These are phyloP conservation scores for Penicillium griseofulvum DNA, from an alignment of 2,329 filamentous ascomycete species.

Conservation along the genomic window DNA sequence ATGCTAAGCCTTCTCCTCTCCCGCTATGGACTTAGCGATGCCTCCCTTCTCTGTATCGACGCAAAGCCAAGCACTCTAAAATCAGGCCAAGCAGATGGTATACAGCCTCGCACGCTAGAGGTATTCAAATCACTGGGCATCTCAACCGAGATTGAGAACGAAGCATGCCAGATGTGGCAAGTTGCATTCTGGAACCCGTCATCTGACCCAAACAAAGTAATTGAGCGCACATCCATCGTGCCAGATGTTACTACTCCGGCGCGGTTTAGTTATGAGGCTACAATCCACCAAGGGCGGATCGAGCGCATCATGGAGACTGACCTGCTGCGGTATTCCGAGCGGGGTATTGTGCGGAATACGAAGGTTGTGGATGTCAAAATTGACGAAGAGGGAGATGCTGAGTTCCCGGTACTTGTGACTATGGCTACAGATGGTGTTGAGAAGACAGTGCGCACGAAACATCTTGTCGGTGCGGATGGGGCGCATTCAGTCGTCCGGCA, in stretches of 20 bases:
- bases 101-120: conserved; percentile 45
- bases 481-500: conserved; percentile 66
- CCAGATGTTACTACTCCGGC: conserved; percentile 60
- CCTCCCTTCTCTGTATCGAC: conserved; percentile 44
- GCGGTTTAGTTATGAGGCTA: conserved; percentile 66
- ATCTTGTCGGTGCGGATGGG: conserved; percentile 70
- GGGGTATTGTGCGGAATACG: conserved; percentile 61
- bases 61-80: conserved; percentile 37
- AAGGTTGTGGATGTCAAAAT: conserved; percentile 60
- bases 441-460: conserved; percentile 58
- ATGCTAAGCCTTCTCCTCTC: conserved; percentile 44
- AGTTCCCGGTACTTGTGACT: conserved; percentile 34
- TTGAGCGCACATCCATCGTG: conserved; percentile 58
- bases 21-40: conserved; percentile 42
- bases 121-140: conserved; percentile 43
- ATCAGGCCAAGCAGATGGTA: conserved; percentile 43
- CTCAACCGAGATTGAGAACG: conserved; percentile 37
- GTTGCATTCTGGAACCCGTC: conserved; percentile 67
- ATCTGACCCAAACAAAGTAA: conserved; percentile 48
- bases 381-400: conserved; percentile 47
- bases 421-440: conserved; percentile 25
- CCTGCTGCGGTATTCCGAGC: conserved; percentile 59
- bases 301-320: conserved; percentile 68
- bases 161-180: conserved; percentile 42
- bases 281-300: conserved; percentile 68